These are phyloP conservation scores for Abrus precatorius DNA, from an alignment of 306 rosid genomes.

Conservation along the genomic window DNA sequence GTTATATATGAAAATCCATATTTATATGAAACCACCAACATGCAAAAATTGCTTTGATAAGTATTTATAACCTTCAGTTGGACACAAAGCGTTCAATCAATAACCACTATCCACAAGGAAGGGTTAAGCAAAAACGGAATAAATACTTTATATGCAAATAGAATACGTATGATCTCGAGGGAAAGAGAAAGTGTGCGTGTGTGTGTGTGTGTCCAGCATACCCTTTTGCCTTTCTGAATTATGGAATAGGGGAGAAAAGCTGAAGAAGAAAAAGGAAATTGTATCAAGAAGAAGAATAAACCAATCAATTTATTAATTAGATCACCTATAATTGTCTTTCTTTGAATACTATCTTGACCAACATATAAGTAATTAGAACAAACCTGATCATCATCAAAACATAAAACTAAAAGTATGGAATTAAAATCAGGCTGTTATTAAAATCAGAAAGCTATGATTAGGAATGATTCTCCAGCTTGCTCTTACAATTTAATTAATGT, in stretches of 20 bases:
- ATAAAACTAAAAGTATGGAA: background rate
- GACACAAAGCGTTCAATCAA: background rate
- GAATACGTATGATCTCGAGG: background rate
- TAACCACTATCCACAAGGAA: background rate
- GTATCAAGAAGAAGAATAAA: background rate
- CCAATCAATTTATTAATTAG: background rate
- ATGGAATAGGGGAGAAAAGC: background rate
- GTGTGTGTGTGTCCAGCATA: background rate
- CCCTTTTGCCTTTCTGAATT: background rate
- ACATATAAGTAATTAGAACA: background rate
- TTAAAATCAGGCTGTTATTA: background rate
- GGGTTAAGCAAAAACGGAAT: background rate
- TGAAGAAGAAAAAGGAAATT: background rate
- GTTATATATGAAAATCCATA: background rate
- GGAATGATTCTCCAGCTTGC: background rate
- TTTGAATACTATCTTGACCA: background rate
- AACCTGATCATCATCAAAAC: background rate
- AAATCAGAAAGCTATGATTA: background rate
- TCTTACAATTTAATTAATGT: conserved; percentile 11
- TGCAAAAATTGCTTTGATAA: background rate
- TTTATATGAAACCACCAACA: background rate
- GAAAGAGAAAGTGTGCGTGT: background rate
- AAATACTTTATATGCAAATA: background rate
- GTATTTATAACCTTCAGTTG: too few species aligned
- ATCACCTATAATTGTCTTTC: background rate